phyloP scores from a whole-genome alignment of 75 land plant species.

The Picea sitchensis region DNA sequence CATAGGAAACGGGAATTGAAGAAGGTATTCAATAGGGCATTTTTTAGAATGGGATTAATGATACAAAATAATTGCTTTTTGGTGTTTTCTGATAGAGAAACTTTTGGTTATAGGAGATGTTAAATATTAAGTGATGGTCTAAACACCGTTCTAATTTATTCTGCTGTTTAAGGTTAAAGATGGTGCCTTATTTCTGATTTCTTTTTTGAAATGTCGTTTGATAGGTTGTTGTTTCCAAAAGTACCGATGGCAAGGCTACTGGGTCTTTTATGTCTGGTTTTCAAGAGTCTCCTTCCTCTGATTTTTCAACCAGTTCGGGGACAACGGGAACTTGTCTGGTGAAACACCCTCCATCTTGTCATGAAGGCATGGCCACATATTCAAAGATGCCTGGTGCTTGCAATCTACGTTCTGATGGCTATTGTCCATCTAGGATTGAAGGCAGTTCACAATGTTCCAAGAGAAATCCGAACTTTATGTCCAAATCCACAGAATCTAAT shows the following conservation, averaged over 20 bases:
- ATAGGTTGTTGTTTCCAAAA: neutral
- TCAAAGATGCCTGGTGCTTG: neutral
- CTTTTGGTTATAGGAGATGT: neutral
- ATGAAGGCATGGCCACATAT: neutral
- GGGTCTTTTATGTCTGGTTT: neutral
- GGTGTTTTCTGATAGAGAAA: neutral
- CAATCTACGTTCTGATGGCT: neutral
- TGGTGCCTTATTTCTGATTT: neutral
- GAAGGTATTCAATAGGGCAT: conserved; percentile 21
- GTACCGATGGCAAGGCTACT: neutral
- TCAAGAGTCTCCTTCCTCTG: neutral
- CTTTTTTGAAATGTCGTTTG: neutral
- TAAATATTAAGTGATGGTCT: neutral
- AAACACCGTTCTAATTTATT: neutral
- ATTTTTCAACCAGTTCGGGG: neutral
- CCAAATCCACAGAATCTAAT: conserved; percentile 10
- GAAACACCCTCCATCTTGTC: neutral
- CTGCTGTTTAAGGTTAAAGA: neutral
- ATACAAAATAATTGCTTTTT: neutral
- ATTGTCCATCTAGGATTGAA: neutral
- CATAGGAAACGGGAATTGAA: conserved; percentile 6
- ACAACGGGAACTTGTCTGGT: neutral
- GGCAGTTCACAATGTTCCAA: neutral
- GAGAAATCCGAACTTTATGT: conserved; percentile 5
- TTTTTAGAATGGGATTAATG: neutral